Evolutionary conservation across 164 flowering plant species (phyloP).

Genomic region (Annona squamosa): DNA sequence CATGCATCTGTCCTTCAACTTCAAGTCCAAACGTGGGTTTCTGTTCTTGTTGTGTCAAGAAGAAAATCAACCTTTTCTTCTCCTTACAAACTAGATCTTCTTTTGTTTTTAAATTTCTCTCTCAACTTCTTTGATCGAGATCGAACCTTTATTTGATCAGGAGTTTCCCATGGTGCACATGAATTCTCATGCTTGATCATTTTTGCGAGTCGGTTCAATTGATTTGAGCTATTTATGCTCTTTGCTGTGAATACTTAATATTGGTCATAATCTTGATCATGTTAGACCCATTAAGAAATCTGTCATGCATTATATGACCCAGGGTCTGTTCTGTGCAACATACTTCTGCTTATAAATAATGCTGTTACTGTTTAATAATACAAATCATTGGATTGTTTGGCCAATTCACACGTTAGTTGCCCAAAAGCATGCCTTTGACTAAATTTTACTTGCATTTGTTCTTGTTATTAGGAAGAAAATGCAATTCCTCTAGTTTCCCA

Average conservation of each 20-base stretch:
- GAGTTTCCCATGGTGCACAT: background rate
- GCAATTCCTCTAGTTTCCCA: background rate
- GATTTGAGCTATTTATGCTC: background rate
- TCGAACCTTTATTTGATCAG: background rate
- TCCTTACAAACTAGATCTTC: background rate
- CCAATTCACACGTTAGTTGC: background rate
- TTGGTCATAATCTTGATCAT: too few relatives aligned
- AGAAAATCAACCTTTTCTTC: background rate
- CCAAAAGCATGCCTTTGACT: too few relatives aligned
- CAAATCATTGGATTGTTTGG: background rate
- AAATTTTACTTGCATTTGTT: background rate
- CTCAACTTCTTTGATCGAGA: background rate
- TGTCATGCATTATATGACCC: background rate
- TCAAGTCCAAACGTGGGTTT: background rate
- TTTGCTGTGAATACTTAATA: background rate
- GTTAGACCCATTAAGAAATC: background rate
- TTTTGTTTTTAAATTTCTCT: background rate
- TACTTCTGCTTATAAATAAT: background rate
- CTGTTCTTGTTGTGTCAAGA: background rate
- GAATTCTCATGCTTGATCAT: background rate
- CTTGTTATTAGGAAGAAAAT: background rate
- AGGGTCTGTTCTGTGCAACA: background rate
- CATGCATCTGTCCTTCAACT: too few relatives aligned
- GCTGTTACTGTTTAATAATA: too few relatives aligned
- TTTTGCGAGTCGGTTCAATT: background rate